Percentiles rank a stretch among this genome's conserved stretches.
Conservation (phyloP, 2,329 filamentous ascomycete genomes). For the Paramyrothecium sp. region DNA sequence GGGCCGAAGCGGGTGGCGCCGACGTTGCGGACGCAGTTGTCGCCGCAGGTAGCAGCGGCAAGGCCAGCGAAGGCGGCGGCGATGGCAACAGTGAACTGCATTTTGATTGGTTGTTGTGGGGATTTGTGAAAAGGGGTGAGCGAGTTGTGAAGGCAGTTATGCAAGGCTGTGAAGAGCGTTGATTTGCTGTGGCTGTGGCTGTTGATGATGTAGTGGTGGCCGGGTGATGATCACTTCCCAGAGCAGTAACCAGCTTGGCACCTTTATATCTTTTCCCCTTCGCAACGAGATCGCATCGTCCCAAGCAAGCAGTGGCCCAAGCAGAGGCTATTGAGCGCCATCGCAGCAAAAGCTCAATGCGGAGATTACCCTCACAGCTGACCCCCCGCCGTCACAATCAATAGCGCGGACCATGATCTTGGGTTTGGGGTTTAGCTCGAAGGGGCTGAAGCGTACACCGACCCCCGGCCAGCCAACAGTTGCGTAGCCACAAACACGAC, state of each 20-base stretch:
- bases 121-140: background rate
- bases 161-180: background rate
- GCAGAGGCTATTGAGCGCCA: background rate
- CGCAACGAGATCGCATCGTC: background rate
- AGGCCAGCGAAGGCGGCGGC: slow-evolving; percentile 2
- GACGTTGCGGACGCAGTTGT: slow-evolving; percentile 4
- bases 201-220: background rate
- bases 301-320: background rate
- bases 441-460: background rate
- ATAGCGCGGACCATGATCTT: background rate
- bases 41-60: slow-evolving; percentile 2
- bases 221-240: background rate
- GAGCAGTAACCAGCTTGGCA: background rate
- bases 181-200: background rate
- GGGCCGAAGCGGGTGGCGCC: slow-evolving; percentile 4
- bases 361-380: background rate
- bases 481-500: background rate
- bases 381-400: background rate
- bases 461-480: background rate
- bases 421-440: background rate
- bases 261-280: background rate
- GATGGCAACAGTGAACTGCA: background rate
- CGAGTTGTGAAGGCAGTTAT: background rate
- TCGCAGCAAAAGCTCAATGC: background rate
- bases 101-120: background rate